These are phyloP conservation scores for Kwoniella sp. DNA, from an alignment of 768 basidiomycete genomes.

Conservation along the genomic window DNA sequence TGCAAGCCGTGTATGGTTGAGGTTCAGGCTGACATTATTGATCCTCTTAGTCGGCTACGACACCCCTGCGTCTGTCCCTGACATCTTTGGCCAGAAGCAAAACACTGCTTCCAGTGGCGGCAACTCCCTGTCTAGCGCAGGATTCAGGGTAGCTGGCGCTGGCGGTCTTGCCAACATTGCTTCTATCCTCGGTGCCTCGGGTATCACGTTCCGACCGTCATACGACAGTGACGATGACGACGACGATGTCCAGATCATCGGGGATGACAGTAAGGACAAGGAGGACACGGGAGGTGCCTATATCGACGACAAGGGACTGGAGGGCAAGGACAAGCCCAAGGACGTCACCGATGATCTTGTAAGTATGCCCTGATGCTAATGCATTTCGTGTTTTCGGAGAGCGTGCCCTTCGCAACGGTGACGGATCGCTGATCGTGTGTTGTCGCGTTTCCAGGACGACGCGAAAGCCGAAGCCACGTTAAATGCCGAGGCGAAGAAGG, in stretches of 20 bases:
- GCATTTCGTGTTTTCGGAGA: too few species aligned
- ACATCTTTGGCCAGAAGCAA: slow-evolving; percentile 57
- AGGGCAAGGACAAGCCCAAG: slow-evolving; percentile 22
- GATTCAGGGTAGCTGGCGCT: slow-evolving; percentile 49
- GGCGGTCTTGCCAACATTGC: slow-evolving; percentile 56
- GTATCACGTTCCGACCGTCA: slow-evolving; percentile 64
- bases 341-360: slow-evolving; percentile 32
- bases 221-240: slow-evolving; percentile 56
- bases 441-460: slow-evolving; percentile 6
- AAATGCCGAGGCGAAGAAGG: slow-evolving; percentile 17
- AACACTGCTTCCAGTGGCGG: slow-evolving; percentile 9
- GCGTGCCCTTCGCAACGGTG: too few species aligned
- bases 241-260: slow-evolving; percentile 58
- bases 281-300: slow-evolving; percentile 5
- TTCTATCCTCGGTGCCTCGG: slow-evolving; percentile 59
- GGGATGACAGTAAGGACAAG: slow-evolving; percentile 51
- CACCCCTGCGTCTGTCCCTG: slow-evolving; percentile 71
- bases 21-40: neutral
- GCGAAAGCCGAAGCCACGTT: slow-evolving; percentile 6
- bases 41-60: slow-evolving; percentile 59
- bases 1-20: neutral
- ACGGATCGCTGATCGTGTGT: neutral
- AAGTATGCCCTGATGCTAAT: slow-evolving; percentile 6
- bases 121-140: slow-evolving; percentile 30
- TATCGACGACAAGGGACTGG: slow-evolving; percentile 28